Base-by-base conservation (phyloP, 73 alveolate genomes). In the Uronychia binucleata region DNA sequence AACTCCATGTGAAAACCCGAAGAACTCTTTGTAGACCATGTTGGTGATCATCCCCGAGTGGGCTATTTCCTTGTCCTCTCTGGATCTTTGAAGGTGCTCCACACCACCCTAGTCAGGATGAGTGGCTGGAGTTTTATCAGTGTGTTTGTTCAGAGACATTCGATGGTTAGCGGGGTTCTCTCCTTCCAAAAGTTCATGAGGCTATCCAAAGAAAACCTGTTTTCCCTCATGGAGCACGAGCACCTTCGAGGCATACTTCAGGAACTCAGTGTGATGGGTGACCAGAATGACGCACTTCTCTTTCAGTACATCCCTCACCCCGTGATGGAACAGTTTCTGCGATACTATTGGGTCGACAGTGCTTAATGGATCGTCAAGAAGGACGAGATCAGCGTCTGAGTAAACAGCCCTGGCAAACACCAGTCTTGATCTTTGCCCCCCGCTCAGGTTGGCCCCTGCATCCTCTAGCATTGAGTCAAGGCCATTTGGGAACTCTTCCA, bases 371-470 rank as follows among this genome's bases (percentile, higher is more conserved):
- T 96, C 98, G 80, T 96, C 99, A 25, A 94, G 91, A 30, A 96
- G 87, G 31, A 84, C 81, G 26, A 96, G 80, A 78, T 96, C 98
- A 59, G 95, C 93, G 35, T 88, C 86, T 14, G 98, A 91, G 86
- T 97, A 97, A 46, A 97, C 89, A 29, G 98, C 97, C 75, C 99
- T 93, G 31, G 99, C 99, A n/a, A 97, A 78, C 13, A 97, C 74
- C 26, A 97, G 88, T 88, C 99, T 95, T 5, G 97, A 96, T 88
- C 94, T 97, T 92, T 97, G 97, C 0, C 67, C 67, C 19, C 67
- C 67, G 31, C 97, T 86, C 32, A 97, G 34, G 81, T 89, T 92
- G 27, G 83, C 93, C 30, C 99, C 99, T 59, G 93, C 89, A 25
- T 97, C 99, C 28, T 99, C 99, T 0, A 97, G 85, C 79, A 90